Conservation (phyloP, 2,329 filamentous ascomycete genomes). For the Cytospora piceicola region DNA sequence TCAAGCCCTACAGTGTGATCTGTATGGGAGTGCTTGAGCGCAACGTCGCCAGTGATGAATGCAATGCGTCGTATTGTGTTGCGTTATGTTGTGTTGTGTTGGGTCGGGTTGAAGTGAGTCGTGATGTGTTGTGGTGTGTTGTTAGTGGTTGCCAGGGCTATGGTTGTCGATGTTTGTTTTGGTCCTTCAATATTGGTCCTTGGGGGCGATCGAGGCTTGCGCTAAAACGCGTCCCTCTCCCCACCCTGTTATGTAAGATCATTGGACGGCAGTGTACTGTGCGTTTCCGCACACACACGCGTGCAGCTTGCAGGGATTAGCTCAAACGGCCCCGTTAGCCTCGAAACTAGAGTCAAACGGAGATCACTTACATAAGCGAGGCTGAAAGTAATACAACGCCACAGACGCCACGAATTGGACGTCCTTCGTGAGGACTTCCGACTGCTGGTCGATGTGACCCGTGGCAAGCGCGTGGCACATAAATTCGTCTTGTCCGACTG, state of each 20-base stretch:
- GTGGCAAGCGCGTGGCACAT: neutral
- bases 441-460: neutral
- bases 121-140: neutral
- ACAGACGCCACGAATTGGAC: constrained; percentile 7
- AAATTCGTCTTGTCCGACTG: constrained; percentile 10
- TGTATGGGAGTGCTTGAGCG: neutral
- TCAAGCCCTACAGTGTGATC: neutral
- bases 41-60: constrained; percentile 4
- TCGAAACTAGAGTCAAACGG: neutral
- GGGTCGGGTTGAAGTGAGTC: neutral
- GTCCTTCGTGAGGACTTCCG: neutral
- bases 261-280: constrained; percentile 17
- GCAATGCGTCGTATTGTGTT: neutral
- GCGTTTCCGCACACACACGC: neutral
- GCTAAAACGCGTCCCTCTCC: constrained; percentile 21
- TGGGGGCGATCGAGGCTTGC: neutral
- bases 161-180: constrained; percentile 21
- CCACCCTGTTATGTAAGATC: neutral
- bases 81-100: neutral
- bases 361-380: constrained; percentile 4
- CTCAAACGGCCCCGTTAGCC: neutral
- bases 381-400: neutral
- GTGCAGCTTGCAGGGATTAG: constrained; percentile 18
- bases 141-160: constrained; percentile 21
- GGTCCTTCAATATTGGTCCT: neutral